These are phyloP conservation scores for Mycena leptocephala DNA, from an alignment of 768 basidiomycete species.

Conservation along the genomic window DNA sequence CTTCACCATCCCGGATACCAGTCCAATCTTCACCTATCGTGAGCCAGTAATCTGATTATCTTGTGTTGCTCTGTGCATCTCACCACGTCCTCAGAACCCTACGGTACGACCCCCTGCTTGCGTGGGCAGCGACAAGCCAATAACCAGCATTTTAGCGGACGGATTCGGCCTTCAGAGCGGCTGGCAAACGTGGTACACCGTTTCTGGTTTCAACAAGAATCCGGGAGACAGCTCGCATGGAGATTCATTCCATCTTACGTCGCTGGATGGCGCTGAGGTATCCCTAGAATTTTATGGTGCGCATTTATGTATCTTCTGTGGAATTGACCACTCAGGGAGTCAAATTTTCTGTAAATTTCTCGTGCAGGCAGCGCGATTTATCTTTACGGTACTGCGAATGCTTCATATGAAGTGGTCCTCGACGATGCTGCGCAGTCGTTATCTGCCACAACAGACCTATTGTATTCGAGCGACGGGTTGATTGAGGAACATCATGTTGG, in stretches of 20 bases:
- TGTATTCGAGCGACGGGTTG: slow-evolving; percentile 8
- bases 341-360: neutral
- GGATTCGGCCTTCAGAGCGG: slow-evolving; percentile 14
- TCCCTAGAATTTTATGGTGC: slow-evolving; percentile 20
- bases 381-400: slow-evolving; percentile 9
- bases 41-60: neutral
- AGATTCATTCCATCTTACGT: slow-evolving; percentile 10
- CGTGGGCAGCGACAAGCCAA: too few species aligned
- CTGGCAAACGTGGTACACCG: slow-evolving; percentile 20
- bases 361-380: slow-evolving; percentile 10
- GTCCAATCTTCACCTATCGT: slow-evolving; percentile 14
- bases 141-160: slow-evolving; percentile 5
- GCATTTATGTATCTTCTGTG: too few species aligned
- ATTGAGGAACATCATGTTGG: slow-evolving; percentile 1
- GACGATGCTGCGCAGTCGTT: neutral
- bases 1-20: slow-evolving; percentile 16
- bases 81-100: neutral
- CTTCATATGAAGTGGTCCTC: slow-evolving; percentile 2
- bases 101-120: neutral
- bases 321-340: too few species aligned
- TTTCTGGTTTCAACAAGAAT: slow-evolving; percentile 2
- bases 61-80: neutral
- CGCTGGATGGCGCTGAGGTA: neutral
- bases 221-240: neutral
- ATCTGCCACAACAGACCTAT: neutral